Conservation (phyloP, 306 rosid genomes). For the Prunus davidiana region DNA sequence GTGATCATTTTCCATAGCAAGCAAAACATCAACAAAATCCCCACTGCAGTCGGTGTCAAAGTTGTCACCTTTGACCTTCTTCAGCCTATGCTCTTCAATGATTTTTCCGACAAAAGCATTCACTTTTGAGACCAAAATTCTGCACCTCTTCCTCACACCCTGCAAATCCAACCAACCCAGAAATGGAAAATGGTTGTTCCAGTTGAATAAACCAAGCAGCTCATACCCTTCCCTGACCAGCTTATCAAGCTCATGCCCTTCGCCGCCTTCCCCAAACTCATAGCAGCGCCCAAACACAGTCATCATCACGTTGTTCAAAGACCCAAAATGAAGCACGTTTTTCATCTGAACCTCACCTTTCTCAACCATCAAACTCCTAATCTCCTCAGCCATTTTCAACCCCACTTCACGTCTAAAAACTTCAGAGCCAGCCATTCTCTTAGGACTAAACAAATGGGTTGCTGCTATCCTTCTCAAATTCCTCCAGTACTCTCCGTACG, state of each 20-base stretch:
- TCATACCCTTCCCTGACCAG: conserved; percentile 42
- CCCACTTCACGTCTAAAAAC: conserved; percentile 22
- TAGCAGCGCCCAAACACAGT: conserved; percentile 33
- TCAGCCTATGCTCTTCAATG: conserved; percentile 32
- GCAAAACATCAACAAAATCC: conserved; percentile 44
- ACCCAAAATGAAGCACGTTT: conserved; percentile 31
- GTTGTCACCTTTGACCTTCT: background rate
- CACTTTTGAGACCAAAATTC: conserved; percentile 24
- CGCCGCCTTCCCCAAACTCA: conserved; percentile 1
- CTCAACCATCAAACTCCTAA: background rate
- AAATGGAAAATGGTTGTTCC: conserved; percentile 38
- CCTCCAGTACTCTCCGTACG: conserved; percentile 43
- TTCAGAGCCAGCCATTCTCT: conserved; percentile 16
- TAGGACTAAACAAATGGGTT: conserved; percentile 36
- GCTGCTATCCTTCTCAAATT: conserved; percentile 33
- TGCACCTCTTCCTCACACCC: conserved; percentile 36
- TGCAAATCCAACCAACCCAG: conserved; percentile 38
- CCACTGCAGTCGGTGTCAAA: background rate
- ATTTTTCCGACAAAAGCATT: conserved; percentile 32
- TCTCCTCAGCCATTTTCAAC: conserved; percentile 19
- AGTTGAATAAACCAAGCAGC: conserved; percentile 36
- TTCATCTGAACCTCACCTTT: conserved; percentile 16
- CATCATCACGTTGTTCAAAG: conserved; percentile 37
- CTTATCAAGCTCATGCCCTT: conserved; percentile 27
- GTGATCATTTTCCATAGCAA: conserved; percentile 27